These are phyloP conservation scores for Gastrolobium villosum DNA, from an alignment of 306 rosid species.

Conservation along the genomic window DNA sequence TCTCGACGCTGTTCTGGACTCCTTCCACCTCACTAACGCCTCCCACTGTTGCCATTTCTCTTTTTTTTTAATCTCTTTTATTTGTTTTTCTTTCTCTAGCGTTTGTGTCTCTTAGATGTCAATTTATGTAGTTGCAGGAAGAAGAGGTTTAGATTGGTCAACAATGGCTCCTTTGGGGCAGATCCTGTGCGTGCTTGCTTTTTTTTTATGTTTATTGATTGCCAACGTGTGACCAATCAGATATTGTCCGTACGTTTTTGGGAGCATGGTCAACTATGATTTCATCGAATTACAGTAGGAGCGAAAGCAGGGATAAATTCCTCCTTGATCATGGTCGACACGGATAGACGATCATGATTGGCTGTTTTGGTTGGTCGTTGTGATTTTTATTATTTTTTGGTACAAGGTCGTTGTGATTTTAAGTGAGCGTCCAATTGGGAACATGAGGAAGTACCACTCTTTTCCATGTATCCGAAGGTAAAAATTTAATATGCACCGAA, in stretches of 20 bases:
- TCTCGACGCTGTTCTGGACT: conserved; percentile 46
- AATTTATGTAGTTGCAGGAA: background rate
- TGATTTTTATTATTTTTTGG: too few species aligned
- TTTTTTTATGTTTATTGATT: background rate
- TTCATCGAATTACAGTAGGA: background rate
- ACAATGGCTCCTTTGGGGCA: background rate
- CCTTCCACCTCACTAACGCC: conserved; percentile 41
- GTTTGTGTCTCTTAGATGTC: background rate
- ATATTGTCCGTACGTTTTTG: background rate
- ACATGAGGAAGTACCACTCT: too few species aligned
- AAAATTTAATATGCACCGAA: too few species aligned
- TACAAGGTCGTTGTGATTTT: too few species aligned
- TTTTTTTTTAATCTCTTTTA: too few species aligned
- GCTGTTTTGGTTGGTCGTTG: too few species aligned
- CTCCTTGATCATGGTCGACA: background rate
- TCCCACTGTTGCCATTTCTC: conserved; percentile 46
- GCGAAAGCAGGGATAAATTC: background rate
- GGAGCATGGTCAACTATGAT: background rate
- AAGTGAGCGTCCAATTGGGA: too few species aligned
- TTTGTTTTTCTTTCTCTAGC: background rate
- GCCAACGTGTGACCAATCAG: conserved; percentile 1
- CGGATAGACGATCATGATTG: too few species aligned
- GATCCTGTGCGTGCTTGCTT: background rate
- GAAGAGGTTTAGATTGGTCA: background rate
- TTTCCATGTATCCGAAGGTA: too few species aligned